Evolutionary conservation across 2,329 filamentous ascomycete genomes (phyloP).

Genomic region (Colletotrichum sp.): DNA sequence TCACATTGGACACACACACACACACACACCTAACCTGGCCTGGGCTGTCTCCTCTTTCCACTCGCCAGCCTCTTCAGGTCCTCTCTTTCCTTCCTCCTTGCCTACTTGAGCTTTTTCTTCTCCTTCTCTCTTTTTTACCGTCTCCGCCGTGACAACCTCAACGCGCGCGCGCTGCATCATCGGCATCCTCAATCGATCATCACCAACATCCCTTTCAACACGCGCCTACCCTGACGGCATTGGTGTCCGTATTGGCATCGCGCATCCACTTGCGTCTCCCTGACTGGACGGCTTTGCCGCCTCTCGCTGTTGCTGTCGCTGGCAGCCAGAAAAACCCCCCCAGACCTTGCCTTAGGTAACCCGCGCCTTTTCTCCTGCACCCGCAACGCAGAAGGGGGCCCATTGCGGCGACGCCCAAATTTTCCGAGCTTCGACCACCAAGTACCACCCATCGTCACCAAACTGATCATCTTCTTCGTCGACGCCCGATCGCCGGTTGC

Average conservation of each 20-base stretch:
- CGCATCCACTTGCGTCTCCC: slow-evolving; percentile 6
- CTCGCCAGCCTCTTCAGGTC: slow-evolving; percentile 19
- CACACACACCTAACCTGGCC: background rate
- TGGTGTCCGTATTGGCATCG: slow-evolving; percentile 6
- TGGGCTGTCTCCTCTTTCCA: slow-evolving; percentile 17
- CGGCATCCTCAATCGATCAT: background rate
- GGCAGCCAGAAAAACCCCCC: background rate
- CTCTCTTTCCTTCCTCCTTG: slow-evolving; percentile 14
- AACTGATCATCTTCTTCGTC: background rate
- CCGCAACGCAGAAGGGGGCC: slow-evolving; percentile 4
- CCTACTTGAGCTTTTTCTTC: slow-evolving; percentile 11
- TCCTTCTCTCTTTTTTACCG: slow-evolving; percentile 6
- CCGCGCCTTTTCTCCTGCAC: slow-evolving; percentile 4
- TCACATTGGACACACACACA: background rate
- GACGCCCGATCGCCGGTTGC: background rate
- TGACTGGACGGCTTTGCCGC: slow-evolving; percentile 17
- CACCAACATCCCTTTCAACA: background rate
- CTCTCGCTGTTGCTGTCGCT: slow-evolving; percentile 7
- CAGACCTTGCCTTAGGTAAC: slow-evolving; percentile 15
- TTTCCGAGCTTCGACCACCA: slow-evolving; percentile 7
- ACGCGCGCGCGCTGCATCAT: slow-evolving; percentile 10
- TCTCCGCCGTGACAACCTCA: slow-evolving; percentile 19
- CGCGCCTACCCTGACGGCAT: background rate
- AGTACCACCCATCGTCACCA: background rate
- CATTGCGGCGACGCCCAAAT: slow-evolving; percentile 14